These are phyloP conservation scores for Sesbania bispinosa DNA, from an alignment of 306 rosid genomes.

Conservation along the genomic window DNA sequence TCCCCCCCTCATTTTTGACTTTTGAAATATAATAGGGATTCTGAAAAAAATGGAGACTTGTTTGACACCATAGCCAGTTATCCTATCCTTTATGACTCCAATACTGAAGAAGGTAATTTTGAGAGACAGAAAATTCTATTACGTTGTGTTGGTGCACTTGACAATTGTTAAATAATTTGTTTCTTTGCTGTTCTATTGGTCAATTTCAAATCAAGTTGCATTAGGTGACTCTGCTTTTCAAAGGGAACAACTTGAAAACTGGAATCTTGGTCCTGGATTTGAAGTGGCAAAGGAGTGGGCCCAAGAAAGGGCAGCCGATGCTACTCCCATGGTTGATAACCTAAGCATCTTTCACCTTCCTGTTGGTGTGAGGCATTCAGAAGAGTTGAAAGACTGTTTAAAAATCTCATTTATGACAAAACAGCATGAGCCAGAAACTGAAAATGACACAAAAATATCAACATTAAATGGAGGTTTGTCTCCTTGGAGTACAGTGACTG, in stretches of 20 bases:
- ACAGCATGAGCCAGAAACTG: slow-evolving; percentile 34
- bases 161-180: background rate
- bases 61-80: slow-evolving; percentile 30
- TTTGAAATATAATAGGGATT: slow-evolving; percentile 40
- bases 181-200: slow-evolving; percentile 17
- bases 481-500: slow-evolving; percentile 51
- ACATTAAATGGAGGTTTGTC: slow-evolving; percentile 25
- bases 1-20: slow-evolving; percentile 6
- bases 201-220: slow-evolving; percentile 17
- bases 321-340: slow-evolving; percentile 45
- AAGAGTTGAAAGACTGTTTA: slow-evolving; percentile 48
- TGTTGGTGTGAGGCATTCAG: slow-evolving; percentile 82
- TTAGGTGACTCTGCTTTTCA: slow-evolving; percentile 49
- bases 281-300: slow-evolving; percentile 87
- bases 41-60: slow-evolving; percentile 39
- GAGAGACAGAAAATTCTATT: background rate
- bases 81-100: slow-evolving; percentile 37
- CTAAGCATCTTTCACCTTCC: slow-evolving; percentile 73
- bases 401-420: slow-evolving; percentile 37
- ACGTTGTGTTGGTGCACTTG: slow-evolving; percentile 1
- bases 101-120: slow-evolving; percentile 47
- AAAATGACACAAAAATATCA: slow-evolving; percentile 40
- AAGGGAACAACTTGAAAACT: slow-evolving; percentile 68
- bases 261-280: slow-evolving; percentile 80
- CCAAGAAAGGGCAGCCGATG: slow-evolving; percentile 61